A percentile compares a stretch with the other conserved stretches of the same genome.
Conservation (phyloP, 257 asterid species). For the Parsonsia alboflavescens region DNA sequence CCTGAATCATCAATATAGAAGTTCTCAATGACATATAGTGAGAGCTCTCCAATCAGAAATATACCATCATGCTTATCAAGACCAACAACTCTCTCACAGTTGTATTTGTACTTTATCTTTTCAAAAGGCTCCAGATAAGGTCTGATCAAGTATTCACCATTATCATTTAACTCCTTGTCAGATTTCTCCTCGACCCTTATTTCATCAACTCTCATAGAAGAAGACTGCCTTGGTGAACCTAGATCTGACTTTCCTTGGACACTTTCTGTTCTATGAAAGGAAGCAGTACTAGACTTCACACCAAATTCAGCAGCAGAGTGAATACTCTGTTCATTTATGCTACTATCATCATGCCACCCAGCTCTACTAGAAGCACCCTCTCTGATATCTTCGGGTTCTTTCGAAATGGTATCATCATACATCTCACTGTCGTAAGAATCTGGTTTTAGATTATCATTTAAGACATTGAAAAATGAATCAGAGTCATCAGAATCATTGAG, state of each 20-base stretch:
- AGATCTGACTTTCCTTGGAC: constrained; percentile 64
- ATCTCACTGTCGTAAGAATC: constrained; percentile 55
- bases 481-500: constrained; percentile 53
- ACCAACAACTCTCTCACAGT: constrained; percentile 96
- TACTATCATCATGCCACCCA: constrained; percentile 94
- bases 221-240: constrained; percentile 73
- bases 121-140: constrained; percentile 85
- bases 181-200: constrained; percentile 61
- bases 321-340: constrained; percentile 82
- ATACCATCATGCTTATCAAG: constrained; percentile 98
- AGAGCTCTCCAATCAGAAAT: constrained; percentile 86
- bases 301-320: constrained; percentile 91
- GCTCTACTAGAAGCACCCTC: constrained; percentile 68
- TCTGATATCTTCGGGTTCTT: constrained; percentile 64
- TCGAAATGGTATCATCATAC: constrained; percentile 62
- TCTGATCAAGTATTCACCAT: constrained; percentile 95
- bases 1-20: constrained; percentile 89
- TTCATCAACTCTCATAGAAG: constrained; percentile 58
- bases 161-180: constrained; percentile 83
- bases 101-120: constrained; percentile 82
- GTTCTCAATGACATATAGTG: constrained; percentile 86
- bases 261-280: constrained; percentile 69
- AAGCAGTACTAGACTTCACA: constrained; percentile 64
- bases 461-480: constrained; percentile 53
- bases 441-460: constrained; percentile 51